Base-by-base conservation (phyloP, 2,329 filamentous ascomycete species). In the Sporothrix euskadiensis region DNA sequence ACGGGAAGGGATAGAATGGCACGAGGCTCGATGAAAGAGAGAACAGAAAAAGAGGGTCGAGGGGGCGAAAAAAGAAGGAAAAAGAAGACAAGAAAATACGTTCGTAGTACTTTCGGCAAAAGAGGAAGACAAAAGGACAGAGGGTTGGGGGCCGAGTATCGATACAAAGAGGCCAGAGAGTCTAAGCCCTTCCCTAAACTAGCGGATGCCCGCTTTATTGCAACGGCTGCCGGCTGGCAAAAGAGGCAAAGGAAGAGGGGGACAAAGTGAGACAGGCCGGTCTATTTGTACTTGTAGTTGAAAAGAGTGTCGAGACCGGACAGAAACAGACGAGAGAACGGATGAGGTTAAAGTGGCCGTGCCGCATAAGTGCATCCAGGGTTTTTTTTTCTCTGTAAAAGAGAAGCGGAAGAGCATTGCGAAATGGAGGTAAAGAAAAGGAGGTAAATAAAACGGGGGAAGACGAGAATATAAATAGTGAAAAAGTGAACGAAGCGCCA, bases 151-250 rank as follows among this genome's bases (percentile, higher is more conserved):
- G 4, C 16, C 61, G n/a, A 44, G 61, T 65, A n/a, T 47, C 14
- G 61, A 12, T 16, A 16, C 44, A 49, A 49, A 49, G 44, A 19
- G 44, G 44, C 14, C 32, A 32, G 30, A 22, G 35, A 61, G 30
- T 26, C 52, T 56, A 12, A 49, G 14, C 14, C 19, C 44, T 16
- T 16, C 44, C 44, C 44, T 19, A 26, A 39, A 52, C 19, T 69
- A 69, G 66, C 3, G 32, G 47, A 52, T 69, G 66, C 41, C 66
- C 66, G 56, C 66, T 69, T 69, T 54, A 69, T 69, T 56, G 30
- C 26, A 69, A 69, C 49, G 66, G 66, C 32, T 56, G 61, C 39
- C 39, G 39, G 61, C 39, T 66, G 74, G 69, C 61, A 54, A 73
- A 74, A 68, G 70, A 16, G 12, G 39, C 8, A 47, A 47, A 47